phyloP scores from a whole-genome alignment of 257 asterid species.

The Gardenia jasminoides region DNA sequence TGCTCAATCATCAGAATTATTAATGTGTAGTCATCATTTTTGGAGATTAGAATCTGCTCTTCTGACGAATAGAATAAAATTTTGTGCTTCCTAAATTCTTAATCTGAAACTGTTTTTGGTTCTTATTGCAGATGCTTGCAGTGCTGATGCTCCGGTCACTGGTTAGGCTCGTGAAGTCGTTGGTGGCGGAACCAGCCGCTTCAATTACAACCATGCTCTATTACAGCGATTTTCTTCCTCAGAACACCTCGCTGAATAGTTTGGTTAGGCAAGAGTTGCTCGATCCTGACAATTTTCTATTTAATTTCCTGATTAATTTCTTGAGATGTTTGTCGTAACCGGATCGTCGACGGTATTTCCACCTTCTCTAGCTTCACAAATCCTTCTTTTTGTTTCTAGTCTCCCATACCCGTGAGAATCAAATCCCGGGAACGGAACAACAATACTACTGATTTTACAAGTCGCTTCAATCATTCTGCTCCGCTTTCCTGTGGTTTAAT shows the following conservation, averaged over 20 bases:
- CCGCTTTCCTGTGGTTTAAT: no score
- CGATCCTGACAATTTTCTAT: background rate
- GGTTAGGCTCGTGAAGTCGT: constrained; percentile 1
- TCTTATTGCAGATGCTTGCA: constrained; percentile 2
- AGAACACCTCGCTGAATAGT: background rate
- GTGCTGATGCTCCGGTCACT: constrained; percentile 12
- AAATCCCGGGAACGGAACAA: background rate
- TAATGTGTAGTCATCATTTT: background rate
- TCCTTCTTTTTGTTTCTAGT: no score
- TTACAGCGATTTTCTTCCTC: constrained; percentile 19
- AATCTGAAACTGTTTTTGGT: background rate
- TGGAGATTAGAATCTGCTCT: background rate
- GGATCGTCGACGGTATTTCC: background rate
- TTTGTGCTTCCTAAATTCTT: background rate
- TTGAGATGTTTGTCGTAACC: constrained; percentile 12
- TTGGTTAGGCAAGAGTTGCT: constrained; percentile 7
- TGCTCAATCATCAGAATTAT: background rate
- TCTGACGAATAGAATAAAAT: background rate
- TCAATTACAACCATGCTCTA: constrained; percentile 12
- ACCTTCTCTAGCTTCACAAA: background rate
- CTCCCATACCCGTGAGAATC: background rate
- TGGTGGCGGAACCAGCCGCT: constrained; percentile 10
- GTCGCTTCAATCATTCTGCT: background rate
- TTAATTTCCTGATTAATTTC: constrained; percentile 7
- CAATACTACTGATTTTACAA: background rate